These are phyloP conservation scores for Typha latifolia DNA, from an alignment of 176 grass and related monocot species.

Conservation along the genomic window DNA sequence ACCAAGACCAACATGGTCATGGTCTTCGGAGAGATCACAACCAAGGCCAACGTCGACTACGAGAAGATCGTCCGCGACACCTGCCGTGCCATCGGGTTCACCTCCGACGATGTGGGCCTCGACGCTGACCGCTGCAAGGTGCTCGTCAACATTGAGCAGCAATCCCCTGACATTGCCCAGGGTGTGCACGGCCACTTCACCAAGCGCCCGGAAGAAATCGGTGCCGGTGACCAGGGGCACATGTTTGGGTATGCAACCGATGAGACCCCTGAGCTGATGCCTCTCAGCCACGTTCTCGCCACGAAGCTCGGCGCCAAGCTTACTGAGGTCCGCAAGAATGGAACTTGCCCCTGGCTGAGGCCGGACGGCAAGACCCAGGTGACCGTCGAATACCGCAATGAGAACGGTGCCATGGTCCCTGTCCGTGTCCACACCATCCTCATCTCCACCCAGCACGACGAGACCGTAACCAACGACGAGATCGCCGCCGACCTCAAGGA, in stretches of 20 bases:
- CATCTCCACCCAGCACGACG: constrained; percentile 85
- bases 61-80: constrained; percentile 96
- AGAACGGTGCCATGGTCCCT: constrained; percentile 63
- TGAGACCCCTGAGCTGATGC: constrained; percentile 67
- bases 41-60: constrained; percentile 71
- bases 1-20: constrained; percentile 98
- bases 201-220: constrained; percentile 58
- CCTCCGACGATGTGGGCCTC: constrained; percentile 54
- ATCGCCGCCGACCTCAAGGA: constrained; percentile 78
- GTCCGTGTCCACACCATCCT: constrained; percentile 70
- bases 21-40: constrained; percentile 91
- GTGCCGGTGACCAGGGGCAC: constrained; percentile 62
- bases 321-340: constrained; percentile 61
- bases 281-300: constrained; percentile 60
- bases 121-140: constrained; percentile 62
- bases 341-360: constrained; percentile 52
- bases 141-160: constrained; percentile 74
- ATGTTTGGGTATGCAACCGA: constrained; percentile 70
- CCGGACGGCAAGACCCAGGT: constrained; percentile 71
- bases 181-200: constrained; percentile 65
- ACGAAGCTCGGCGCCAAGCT: constrained; percentile 56
- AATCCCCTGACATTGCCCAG: constrained; percentile 71
- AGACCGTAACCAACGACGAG: constrained; percentile 65
- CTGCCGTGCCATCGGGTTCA: constrained; percentile 60
- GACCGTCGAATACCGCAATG: constrained; percentile 58